phyloP scores from a whole-genome alignment of 345 rosid genomes.

The Tarenaya hassleriana region DNA sequence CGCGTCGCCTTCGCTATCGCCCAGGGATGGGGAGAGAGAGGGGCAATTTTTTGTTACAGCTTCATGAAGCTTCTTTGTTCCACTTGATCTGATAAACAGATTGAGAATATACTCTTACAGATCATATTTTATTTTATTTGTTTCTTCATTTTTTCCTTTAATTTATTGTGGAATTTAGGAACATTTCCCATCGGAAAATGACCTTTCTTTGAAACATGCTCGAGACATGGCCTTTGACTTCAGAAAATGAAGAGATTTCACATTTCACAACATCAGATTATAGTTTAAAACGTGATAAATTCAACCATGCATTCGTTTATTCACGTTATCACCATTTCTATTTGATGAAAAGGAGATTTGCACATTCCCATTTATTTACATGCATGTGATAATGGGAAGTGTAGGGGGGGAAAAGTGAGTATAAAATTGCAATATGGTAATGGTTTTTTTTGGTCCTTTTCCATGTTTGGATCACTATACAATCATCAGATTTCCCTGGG shows the following conservation, averaged over 20 bases:
- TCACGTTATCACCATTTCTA: too few species aligned
- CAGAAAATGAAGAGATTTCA: too few species aligned
- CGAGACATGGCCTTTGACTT: too few species aligned
- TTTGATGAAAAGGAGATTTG: too few species aligned
- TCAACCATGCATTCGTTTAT: too few species aligned
- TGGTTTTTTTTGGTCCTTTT: conserved; percentile 1
- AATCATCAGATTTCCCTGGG: conserved; percentile 65
- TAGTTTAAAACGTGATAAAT: too few species aligned
- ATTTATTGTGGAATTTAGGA: not conserved
- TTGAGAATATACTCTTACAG: conserved; percentile 25
- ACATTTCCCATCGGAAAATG: too few species aligned
- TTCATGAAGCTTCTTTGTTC: conserved; percentile 24
- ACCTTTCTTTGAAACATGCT: too few species aligned
- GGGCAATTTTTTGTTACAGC: too few species aligned
- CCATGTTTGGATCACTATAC: conserved; percentile 8
- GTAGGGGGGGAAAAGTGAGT: not conserved
- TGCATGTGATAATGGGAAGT: conserved; percentile 2
- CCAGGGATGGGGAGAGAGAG: too few species aligned
- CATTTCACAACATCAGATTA: too few species aligned
- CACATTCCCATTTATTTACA: not conserved
- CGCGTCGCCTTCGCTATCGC: too few species aligned
- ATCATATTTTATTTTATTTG: conserved; percentile 24
- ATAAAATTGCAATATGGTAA: conserved; percentile 16
- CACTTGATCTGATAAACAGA: conserved; percentile 18
- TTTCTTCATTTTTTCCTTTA: conserved; percentile 2